Evolutionary conservation across 2,329 filamentous ascomycete species (phyloP).

Genomic region (Ilyonectria sp.): DNA sequence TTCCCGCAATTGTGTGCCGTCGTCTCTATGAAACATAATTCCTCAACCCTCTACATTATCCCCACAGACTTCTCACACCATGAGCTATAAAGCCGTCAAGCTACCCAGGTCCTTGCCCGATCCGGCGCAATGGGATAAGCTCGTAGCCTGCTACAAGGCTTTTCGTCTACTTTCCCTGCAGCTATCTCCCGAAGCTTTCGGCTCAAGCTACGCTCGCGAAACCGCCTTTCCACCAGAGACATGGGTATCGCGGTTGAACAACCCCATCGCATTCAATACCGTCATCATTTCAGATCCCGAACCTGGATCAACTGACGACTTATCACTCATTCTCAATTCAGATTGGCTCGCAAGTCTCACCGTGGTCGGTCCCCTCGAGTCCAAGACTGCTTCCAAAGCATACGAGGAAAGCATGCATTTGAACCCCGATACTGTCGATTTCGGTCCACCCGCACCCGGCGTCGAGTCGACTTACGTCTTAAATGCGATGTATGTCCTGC

Average conservation of each 20-base stretch:
- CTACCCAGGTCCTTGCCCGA: constrained; percentile 12
- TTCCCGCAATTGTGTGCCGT: background rate
- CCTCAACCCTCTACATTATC: background rate
- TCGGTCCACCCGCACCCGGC: background rate
- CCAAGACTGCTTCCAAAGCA: background rate
- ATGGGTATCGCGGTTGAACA: constrained; percentile 30
- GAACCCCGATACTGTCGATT: background rate
- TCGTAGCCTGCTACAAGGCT: constrained; percentile 20
- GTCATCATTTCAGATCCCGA: background rate
- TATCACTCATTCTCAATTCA: background rate
- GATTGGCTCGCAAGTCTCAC: constrained; percentile 36
- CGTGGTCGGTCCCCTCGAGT: constrained; percentile 25
- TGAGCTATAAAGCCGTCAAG: background rate
- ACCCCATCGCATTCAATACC: constrained; percentile 16
- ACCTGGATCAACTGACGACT: background rate
- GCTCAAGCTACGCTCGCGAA: constrained; percentile 31
- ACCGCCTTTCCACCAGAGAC: background rate
- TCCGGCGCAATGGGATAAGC: background rate
- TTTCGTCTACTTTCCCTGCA: constrained; percentile 33
- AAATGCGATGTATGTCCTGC: constrained; percentile 36
- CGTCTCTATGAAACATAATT: background rate
- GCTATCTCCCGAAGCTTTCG: constrained; percentile 31
- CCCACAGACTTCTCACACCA: background rate
- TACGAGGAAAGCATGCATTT: constrained; percentile 21
- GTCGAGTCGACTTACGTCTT: constrained; percentile 24